Evolutionary conservation across 2,329 filamentous ascomycete genomes (phyloP).

Genomic region (Gnomoniopsis smithogilvyi): DNA sequence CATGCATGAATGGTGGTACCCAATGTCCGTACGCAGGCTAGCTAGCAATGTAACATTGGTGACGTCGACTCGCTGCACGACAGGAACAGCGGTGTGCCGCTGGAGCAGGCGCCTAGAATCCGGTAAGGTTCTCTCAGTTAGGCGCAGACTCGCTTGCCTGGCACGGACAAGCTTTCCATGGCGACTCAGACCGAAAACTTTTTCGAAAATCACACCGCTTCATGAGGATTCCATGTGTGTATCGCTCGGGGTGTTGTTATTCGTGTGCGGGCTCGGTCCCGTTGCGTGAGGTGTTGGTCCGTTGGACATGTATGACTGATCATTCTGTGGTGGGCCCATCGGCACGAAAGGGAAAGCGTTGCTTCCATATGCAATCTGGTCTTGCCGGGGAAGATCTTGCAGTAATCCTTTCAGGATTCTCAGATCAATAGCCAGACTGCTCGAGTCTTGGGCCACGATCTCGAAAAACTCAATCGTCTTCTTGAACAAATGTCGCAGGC

Average conservation of each 20-base stretch:
- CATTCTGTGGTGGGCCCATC: conserved; percentile 7
- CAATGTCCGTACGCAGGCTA: background rate
- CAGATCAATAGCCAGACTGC: conserved; percentile 70
- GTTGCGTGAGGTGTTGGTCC: conserved; percentile 8
- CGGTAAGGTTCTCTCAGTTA: no score
- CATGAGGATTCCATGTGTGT: conserved; percentile 15
- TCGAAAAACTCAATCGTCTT: conserved; percentile 76
- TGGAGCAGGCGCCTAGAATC: background rate
- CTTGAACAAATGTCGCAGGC: conserved; percentile 59
- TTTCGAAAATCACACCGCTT: background rate
- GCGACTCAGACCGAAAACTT: background rate
- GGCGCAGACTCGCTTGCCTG: no score
- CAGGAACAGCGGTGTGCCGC: background rate
- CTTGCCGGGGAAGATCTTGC: conserved; percentile 33
- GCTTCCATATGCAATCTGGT: background rate
- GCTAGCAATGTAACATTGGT: background rate
- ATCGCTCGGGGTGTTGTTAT: conserved; percentile 7
- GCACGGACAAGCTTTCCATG: background rate
- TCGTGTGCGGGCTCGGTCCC: conserved; percentile 7
- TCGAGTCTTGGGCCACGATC: conserved; percentile 67
- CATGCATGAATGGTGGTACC: background rate
- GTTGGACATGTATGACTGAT: conserved; percentile 3
- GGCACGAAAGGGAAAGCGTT: background rate
- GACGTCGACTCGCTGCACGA: background rate
- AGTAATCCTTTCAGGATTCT: conserved; percentile 64